Base-by-base conservation (phyloP, 352 stramenopile genomes). In the Phytophthora hybrid region DNA sequence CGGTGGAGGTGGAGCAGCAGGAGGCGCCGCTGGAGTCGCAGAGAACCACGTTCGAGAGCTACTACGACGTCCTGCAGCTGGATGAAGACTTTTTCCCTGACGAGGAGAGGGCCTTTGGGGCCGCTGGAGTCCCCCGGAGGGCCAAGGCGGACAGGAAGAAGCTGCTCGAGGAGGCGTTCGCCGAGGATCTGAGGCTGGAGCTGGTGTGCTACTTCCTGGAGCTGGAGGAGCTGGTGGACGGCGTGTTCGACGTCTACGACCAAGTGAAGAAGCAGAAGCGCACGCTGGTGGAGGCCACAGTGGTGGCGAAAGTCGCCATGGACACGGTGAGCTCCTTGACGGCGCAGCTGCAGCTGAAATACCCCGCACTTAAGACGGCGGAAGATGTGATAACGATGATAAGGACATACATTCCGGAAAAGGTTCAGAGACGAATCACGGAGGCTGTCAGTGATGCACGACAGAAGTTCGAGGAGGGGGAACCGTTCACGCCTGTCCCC, bases 271-370 rank as follows among this genome's bases (percentile, higher is more conserved):
- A 47, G 7, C 59, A 79, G 60, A 21, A 67, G 21, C 74, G 74
- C 26, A 81, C 74, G 59, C 37, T 84, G 46, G 29, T 84, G 18
- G 77, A 84, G 18, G 74, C 77, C 18, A 76, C 74, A 1, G 64
- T 73, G 18, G 75, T 75, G 37, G 74, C 69, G 8, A 76, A 81
- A 13, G 54, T 78, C 26, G 68, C 74, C 16, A 75, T 77, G 32
- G 44, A 77, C 14, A 62, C 47, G 13, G 73, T 67, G 0, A 53
- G 31, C 2, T 47, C 60, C 7, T 41, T 79, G 1, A 74, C 70
- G 3, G 53, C 65, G 11, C 56, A 29, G 32, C 55, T 82, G 13
- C 70, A 81, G 60, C 49, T 76, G 16, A 44, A 47, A 9, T 77
- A 73, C 52, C 71, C 71, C n/a, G 44, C 61, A 37, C 32, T 37